Evolutionary conservation across 2,329 filamentous ascomycete genomes (phyloP).

Genomic region (Hypocrella siamensis): DNA sequence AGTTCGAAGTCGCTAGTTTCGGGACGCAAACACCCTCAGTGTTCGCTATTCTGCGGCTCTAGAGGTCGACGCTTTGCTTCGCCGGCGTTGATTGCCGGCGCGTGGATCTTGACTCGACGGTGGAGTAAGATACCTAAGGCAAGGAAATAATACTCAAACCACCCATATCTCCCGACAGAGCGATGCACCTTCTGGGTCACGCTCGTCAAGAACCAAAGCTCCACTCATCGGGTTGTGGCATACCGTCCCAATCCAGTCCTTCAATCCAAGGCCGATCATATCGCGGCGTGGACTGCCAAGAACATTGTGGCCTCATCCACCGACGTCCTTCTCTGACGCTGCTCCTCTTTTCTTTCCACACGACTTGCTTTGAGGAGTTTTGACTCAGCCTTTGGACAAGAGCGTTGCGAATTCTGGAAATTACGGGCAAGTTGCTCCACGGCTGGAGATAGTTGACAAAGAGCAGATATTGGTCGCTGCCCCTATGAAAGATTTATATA

Average conservation of each 20-base stretch:
- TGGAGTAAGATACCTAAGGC: not conserved
- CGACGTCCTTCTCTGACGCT: too few species aligned
- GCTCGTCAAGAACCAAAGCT: constrained; percentile 85
- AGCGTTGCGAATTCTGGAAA: too few species aligned
- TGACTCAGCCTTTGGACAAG: too few species aligned
- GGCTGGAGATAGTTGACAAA: too few species aligned
- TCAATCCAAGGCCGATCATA: constrained; percentile 20
- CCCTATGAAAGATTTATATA: too few species aligned
- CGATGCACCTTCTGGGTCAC: constrained; percentile 76
- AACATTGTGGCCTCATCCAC: constrained; percentile 19
- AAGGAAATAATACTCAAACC: constrained; percentile 42
- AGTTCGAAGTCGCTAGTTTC: constrained; percentile 53
- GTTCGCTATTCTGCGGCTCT: constrained; percentile 95
- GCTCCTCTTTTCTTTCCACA: too few species aligned
- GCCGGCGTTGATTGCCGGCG: not conserved
- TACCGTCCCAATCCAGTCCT: constrained; percentile 55
- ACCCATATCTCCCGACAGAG: constrained; percentile 80
- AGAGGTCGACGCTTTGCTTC: constrained; percentile 54
- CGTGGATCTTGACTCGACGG: not conserved
- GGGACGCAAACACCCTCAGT: constrained; percentile 83
- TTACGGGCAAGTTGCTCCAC: too few species aligned
- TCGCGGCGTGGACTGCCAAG: constrained; percentile 18
- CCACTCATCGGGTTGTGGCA: constrained; percentile 66
- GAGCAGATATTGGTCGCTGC: too few species aligned
- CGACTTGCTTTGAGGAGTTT: too few species aligned